Evolutionary conservation across 257 asterid genomes (phyloP).

Genomic region (Solanum verrucosum): DNA sequence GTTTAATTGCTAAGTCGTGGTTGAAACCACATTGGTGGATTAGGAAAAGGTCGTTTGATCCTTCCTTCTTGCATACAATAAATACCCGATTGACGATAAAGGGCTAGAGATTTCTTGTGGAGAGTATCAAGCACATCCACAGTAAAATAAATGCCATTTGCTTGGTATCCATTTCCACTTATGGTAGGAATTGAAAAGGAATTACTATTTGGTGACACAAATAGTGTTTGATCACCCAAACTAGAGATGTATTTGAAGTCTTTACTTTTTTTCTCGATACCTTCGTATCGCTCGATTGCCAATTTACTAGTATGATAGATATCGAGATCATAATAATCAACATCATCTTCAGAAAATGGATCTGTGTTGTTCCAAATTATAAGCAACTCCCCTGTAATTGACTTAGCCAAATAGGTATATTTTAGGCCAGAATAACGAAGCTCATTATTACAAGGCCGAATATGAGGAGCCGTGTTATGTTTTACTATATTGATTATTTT

Average conservation of each 20-base stretch:
- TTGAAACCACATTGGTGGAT: not conserved
- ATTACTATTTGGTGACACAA: not conserved
- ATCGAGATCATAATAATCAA: not conserved
- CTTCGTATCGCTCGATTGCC: not conserved
- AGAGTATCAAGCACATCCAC: not conserved
- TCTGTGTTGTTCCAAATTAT: not conserved
- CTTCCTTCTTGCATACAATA: not conserved
- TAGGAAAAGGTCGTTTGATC: not conserved
- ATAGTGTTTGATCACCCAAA: constrained; percentile 2
- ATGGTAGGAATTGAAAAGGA: not conserved
- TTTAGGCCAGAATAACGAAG: not conserved
- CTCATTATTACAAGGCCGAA: not conserved
- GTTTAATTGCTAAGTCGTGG: not conserved
- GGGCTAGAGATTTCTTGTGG: not conserved
- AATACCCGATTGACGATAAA: not conserved
- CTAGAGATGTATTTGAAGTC: not conserved
- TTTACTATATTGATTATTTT: not conserved
- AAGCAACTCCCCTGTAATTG: not conserved
- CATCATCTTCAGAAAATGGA: not conserved
- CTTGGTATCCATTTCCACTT: not conserved
- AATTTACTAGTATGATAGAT: not conserved
- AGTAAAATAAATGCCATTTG: not conserved
- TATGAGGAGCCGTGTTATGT: not conserved
- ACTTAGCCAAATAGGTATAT: not conserved
- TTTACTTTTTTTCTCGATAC: not conserved